These are phyloP conservation scores for Clonostachys rosea DNA, from an alignment of 2,329 filamentous ascomycete genomes.

Conservation along the genomic window DNA sequence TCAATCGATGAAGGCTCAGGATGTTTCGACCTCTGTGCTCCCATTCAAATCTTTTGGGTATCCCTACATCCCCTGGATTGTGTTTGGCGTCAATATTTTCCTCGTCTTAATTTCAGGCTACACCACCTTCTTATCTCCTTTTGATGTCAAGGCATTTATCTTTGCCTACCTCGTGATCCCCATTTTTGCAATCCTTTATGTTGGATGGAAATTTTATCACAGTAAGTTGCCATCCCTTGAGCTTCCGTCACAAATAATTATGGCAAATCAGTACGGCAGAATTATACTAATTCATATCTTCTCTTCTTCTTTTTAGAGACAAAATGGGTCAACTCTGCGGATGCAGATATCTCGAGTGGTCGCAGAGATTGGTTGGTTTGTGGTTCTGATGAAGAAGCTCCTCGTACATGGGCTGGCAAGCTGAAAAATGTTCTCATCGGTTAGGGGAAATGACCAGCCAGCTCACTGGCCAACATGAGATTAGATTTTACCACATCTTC, in stretches of 20 bases:
- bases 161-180: constrained; percentile 7
- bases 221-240: constrained; percentile 1
- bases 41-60: constrained; percentile 1
- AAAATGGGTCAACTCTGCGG: constrained; percentile 3
- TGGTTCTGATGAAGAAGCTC: constrained; percentile 1
- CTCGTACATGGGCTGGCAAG: background rate
- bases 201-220: constrained; percentile 6
- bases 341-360: constrained; percentile 4
- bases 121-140: constrained; percentile 3
- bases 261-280: too few relatives aligned
- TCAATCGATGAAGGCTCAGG: constrained; percentile 36
- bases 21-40: constrained; percentile 19
- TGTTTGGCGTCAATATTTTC: constrained; percentile 4
- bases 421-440: background rate
- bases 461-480: too few relatives aligned
- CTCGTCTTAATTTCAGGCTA: constrained; percentile 6
- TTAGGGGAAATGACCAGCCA: background rate
- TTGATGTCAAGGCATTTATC: constrained; percentile 6
- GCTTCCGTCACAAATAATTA: too few relatives aligned
- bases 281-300: too few relatives aligned
- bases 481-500: too few relatives aligned
- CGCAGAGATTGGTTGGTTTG: constrained; percentile 4
- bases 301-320: constrained; percentile 1
- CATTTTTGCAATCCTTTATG: constrained; percentile 3
- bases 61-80: constrained; percentile 4